A percentile compares a stretch with the other conserved stretches of the same genome.
phyloP scores from a whole-genome alignment of 768 basidiomycete genomes.

The Dioszegia crocea region DNA sequence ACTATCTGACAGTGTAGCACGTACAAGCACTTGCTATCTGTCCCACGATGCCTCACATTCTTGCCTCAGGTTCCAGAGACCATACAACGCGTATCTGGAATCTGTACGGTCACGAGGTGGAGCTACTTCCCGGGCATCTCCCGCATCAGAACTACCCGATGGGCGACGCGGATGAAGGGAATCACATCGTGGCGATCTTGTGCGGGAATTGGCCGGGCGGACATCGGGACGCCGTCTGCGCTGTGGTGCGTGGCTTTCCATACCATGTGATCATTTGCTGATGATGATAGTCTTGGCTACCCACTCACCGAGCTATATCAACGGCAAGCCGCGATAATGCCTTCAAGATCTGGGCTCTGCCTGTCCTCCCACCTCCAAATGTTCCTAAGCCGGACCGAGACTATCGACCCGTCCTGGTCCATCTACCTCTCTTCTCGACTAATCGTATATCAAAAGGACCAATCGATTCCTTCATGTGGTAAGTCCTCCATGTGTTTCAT shows the following conservation, averaged over 20 bases:
- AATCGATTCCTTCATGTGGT: slow-evolving; percentile 15
- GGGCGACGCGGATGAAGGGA: slow-evolving; percentile 23
- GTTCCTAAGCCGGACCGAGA: background rate
- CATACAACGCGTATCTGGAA: slow-evolving; percentile 43
- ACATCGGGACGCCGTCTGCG: slow-evolving; percentile 7
- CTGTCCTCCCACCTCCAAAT: slow-evolving; percentile 8
- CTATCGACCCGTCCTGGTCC: slow-evolving; percentile 14
- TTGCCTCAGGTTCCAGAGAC: slow-evolving; percentile 39
- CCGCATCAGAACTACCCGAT: slow-evolving; percentile 14
- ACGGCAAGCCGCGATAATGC: slow-evolving; percentile 8
- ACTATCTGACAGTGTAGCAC: slow-evolving; percentile 16
- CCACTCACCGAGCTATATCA: slow-evolving; percentile 4
- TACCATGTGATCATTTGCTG: background rate
- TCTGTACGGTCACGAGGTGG: slow-evolving; percentile 18
- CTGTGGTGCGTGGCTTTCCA: slow-evolving; percentile 6
- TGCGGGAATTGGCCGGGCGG: slow-evolving; percentile 16
- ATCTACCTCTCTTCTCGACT: slow-evolving; percentile 16
- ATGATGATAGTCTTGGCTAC: slow-evolving; percentile 7
- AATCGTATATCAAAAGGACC: slow-evolving; percentile 1
- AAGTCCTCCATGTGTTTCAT: background rate
- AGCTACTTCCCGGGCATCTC: background rate
- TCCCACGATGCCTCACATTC: slow-evolving; percentile 30
- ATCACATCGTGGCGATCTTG: slow-evolving; percentile 9
- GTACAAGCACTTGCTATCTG: slow-evolving; percentile 16
- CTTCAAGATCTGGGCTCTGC: slow-evolving; percentile 24